Evolutionary conservation across 2,329 filamentous ascomycete genomes (phyloP).

Genomic region (Exophiala mesophila): DNA sequence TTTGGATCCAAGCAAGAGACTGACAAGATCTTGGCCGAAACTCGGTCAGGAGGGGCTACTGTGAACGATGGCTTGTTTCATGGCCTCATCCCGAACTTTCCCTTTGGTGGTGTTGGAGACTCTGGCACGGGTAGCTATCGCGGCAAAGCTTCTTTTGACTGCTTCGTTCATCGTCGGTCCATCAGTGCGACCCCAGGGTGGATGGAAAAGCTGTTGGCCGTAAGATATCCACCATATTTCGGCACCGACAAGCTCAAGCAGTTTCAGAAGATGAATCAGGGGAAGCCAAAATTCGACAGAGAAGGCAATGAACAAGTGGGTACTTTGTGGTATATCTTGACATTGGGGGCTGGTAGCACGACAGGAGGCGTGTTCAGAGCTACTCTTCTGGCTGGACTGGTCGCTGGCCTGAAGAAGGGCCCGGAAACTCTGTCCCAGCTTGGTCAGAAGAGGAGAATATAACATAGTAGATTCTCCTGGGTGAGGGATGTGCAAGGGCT

Average conservation of each 20-base stretch:
- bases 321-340: slow-evolving; percentile 23
- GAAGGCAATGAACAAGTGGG: slow-evolving; percentile 39
- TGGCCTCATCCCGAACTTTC: slow-evolving; percentile 62
- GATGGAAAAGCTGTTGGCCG: slow-evolving; percentile 53
- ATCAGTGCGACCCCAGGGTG: slow-evolving; percentile 57
- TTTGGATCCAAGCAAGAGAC: slow-evolving; percentile 80
- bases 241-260: slow-evolving; percentile 48
- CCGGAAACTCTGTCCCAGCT: too few relatives aligned
- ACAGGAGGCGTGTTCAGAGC: slow-evolving; percentile 14
- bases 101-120: slow-evolving; percentile 79
- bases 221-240: slow-evolving; percentile 58
- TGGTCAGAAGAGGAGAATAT: too few relatives aligned
- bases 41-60: slow-evolving; percentile 64
- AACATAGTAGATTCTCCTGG: too few relatives aligned
- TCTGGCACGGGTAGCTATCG: slow-evolving; percentile 73
- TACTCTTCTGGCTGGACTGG: slow-evolving; percentile 12
- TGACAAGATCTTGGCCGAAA: slow-evolving; percentile 59
- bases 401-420: slow-evolving; percentile 8
- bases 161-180: slow-evolving; percentile 56
- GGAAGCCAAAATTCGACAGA: slow-evolving; percentile 58
- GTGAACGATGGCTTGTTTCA: slow-evolving; percentile 62
- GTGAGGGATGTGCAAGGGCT: too few relatives aligned
- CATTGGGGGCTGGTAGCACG: slow-evolving; percentile 21
- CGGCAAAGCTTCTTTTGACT: slow-evolving; percentile 64
- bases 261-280: slow-evolving; percentile 45